Percentiles rank a stretch among this genome's conserved stretches.
phyloP scores from a whole-genome alignment of 768 basidiomycete genomes.

The Termitomyces sp. region DNA sequence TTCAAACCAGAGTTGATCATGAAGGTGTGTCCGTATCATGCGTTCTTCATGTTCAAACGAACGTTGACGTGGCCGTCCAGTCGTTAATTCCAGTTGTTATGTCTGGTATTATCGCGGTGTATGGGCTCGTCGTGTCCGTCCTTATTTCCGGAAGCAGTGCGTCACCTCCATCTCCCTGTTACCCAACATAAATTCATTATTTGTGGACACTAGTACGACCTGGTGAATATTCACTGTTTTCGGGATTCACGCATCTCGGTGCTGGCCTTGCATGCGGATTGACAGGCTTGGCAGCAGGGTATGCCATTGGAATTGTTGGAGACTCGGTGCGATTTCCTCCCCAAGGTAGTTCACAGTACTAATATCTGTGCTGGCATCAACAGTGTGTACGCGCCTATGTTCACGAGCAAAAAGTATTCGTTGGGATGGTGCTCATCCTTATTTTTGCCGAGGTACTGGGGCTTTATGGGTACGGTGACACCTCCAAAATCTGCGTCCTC shows the following conservation, averaged over 20 bases:
- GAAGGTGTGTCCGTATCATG: slow-evolving; percentile 57
- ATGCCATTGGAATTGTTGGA: slow-evolving; percentile 91
- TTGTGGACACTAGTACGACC: slow-evolving; percentile 48
- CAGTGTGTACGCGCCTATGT: slow-evolving; percentile 47
- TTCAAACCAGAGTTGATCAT: slow-evolving; percentile 97
- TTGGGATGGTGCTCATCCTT: slow-evolving; percentile 94
- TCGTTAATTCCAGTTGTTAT: slow-evolving; percentile 96
- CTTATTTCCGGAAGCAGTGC: slow-evolving; percentile 69
- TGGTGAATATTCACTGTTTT: slow-evolving; percentile 72
- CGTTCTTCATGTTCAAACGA: not conserved
- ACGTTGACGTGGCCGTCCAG: slow-evolving; percentile 30
- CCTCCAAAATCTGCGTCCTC: not conserved
- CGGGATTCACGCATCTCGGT: slow-evolving; percentile 88
- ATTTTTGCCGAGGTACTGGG: slow-evolving; percentile 91
- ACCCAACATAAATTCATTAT: not conserved
- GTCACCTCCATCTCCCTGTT: slow-evolving; percentile 16
- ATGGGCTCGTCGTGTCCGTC: slow-evolving; percentile 93
- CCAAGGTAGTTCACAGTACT: not conserved
- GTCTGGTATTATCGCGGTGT: slow-evolving; percentile 98
- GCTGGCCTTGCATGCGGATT: slow-evolving; percentile 89
- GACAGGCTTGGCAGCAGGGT: slow-evolving; percentile 90
- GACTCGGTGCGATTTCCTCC: slow-evolving; percentile 63
- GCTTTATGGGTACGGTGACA: slow-evolving; percentile 45
- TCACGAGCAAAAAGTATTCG: slow-evolving; percentile 87
- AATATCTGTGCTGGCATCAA: not conserved